A percentile compares a stretch with the other conserved stretches of the same genome.
These are phyloP conservation scores for Lodderomyces metapsilosis DNA, from an alignment of 1,139 yeast species.

Conservation along the genomic window DNA sequence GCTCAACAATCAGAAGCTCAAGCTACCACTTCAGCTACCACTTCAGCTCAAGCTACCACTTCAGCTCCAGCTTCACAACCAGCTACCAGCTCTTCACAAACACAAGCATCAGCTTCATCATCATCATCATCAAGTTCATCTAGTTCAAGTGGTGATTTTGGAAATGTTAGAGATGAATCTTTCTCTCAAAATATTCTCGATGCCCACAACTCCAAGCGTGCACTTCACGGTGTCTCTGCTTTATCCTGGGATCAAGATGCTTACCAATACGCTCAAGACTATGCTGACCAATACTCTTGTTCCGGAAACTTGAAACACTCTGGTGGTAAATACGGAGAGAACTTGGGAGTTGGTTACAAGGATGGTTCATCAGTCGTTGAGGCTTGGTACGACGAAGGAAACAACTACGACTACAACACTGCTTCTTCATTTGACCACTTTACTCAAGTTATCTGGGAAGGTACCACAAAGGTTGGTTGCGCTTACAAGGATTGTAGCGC, in stretches of 20 bases:
- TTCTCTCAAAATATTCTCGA: slow-evolving; percentile 34
- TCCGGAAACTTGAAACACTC: slow-evolving; percentile 69
- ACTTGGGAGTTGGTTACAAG: slow-evolving; percentile 73
- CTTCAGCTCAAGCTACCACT: slow-evolving; percentile 4
- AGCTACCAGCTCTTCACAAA: slow-evolving; percentile 5
- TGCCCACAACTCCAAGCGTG: slow-evolving; percentile 69
- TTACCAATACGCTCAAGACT: slow-evolving; percentile 66
- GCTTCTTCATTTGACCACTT: slow-evolving; percentile 61
- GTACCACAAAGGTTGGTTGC: slow-evolving; percentile 70
- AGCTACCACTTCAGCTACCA: background rate
- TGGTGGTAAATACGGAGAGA: slow-evolving; percentile 82
- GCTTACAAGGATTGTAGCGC: slow-evolving; percentile 56
- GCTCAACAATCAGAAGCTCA: background rate
- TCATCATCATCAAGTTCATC: slow-evolving; percentile 9
- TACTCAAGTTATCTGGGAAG: slow-evolving; percentile 84
- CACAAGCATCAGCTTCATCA: too few species aligned
- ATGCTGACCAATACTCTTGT: slow-evolving; percentile 71
- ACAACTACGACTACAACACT: slow-evolving; percentile 49
- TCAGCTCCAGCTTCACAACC: slow-evolving; percentile 11
- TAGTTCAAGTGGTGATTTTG: slow-evolving; percentile 9
- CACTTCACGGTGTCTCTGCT: slow-evolving; percentile 57
- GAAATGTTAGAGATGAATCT: slow-evolving; percentile 12
- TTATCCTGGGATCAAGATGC: slow-evolving; percentile 65
- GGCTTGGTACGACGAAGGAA: slow-evolving; percentile 83
- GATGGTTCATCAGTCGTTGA: slow-evolving; percentile 57